Evolutionary conservation across 78 protist genomes (phyloP), one percentile per base, ranked within the genome.

Genomic region (Cavenderia fasciculata): DNA sequence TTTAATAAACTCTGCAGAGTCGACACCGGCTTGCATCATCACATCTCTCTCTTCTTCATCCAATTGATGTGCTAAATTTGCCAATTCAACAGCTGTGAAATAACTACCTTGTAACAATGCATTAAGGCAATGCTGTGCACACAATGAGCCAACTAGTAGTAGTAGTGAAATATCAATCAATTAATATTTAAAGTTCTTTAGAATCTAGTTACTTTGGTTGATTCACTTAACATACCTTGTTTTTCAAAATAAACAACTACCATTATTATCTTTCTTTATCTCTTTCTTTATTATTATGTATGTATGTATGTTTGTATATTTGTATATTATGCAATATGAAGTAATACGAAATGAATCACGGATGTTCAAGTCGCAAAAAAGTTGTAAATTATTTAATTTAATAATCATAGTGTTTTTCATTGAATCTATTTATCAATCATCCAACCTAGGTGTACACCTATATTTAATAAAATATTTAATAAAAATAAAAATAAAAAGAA

Each of bases 41-140:
- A 69, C 52, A 27, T 78, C 56, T 44, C 66, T 68, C 65, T 91
- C 94, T 8, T 51, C 2, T 34, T 43, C 68, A 75, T 91, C 94
- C 14, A 91, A 72, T n/a, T 62, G 40, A 27, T 77, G 63, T 10
- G 95, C 92, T 27, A 93, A 27, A 54, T 86, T 43, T 21, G 86
- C 87, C 25, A 93, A 29, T 38, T 85, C 92, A 10, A 72, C 62
- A 5, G 62, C 92, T 61, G 68, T 75, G 36, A 93, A 85, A 25
- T 46, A 52, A 40, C 71, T 71, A 25, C 87, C 86, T 23, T 85
- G 95, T 21, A 93, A 36, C 27, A 85, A 7, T 36, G 92, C 62
- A 70, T 93, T 93, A 27, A 93, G 8, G 10, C 76, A 78, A 51
- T 93, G 95, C 3, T 75, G 88, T 18, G 76, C 92, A 74, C 95